Evolutionary conservation across 2,329 filamentous ascomycete species (phyloP).

Genomic region (Atkinsonella texensis): DNA sequence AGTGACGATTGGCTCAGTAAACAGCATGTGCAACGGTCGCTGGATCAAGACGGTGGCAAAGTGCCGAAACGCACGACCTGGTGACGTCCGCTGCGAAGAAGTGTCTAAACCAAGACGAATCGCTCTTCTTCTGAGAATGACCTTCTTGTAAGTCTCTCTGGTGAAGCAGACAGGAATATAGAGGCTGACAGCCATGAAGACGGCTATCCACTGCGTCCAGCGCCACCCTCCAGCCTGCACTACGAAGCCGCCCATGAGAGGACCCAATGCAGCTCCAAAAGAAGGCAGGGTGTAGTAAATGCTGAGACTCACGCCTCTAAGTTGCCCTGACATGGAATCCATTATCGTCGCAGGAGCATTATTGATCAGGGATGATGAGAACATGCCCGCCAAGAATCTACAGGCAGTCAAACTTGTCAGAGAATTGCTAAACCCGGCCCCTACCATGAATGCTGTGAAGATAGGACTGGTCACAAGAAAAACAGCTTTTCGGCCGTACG

Average conservation of each 20-base stretch:
- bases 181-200: slow-evolving; percentile 32
- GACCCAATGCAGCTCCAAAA: slow-evolving; percentile 50
- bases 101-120: slow-evolving; percentile 21
- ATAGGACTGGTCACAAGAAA: slow-evolving; percentile 42
- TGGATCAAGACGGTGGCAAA: slow-evolving; percentile 34
- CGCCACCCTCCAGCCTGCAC: slow-evolving; percentile 53
- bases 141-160: slow-evolving; percentile 49
- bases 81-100: slow-evolving; percentile 14
- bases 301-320: slow-evolving; percentile 39
- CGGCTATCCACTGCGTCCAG: slow-evolving; percentile 35
- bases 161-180: slow-evolving; percentile 47
- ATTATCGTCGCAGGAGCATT: slow-evolving; percentile 52
- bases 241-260: slow-evolving; percentile 56
- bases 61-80: slow-evolving; percentile 14
- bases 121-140: slow-evolving; percentile 37
- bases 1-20: slow-evolving; percentile 58
- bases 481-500: slow-evolving; percentile 44
- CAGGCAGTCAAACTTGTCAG: slow-evolving; percentile 60
- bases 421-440: slow-evolving; percentile 54
- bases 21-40: slow-evolving; percentile 57
- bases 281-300: slow-evolving; percentile 56
- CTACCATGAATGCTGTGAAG: slow-evolving; percentile 64
- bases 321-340: slow-evolving; percentile 29
- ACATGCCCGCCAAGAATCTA: slow-evolving; percentile 54
- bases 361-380: slow-evolving; percentile 49